Base-by-base conservation (phyloP, 768 basidiomycete species). In the Amyloporia xantha region DNA sequence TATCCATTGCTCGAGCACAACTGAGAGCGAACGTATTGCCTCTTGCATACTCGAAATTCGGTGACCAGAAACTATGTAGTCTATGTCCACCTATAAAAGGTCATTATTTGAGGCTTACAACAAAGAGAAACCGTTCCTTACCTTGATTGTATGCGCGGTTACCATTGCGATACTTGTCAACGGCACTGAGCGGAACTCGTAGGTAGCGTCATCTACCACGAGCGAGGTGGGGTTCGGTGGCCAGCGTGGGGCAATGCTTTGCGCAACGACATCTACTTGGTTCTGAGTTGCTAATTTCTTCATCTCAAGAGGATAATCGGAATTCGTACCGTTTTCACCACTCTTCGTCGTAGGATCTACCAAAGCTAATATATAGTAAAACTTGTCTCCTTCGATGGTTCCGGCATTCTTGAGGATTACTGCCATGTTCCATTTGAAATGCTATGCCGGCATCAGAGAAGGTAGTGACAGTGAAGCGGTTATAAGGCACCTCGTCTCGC, bases 161-260 rank as follows among this genome's bases (percentile, higher is more conserved):
- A 97, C 79, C 44, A 94, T 67, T 13, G 78, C 71, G 39, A 99
- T 82, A 58, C 86, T 90, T 19, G 78, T 79, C 35, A 90, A 60
- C 1, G 86, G 76, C 4, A 96, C 76, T 3, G 70, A 64, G 2
- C 69, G 66, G 11, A 91, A 61, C 49, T 96, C 82, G 60, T 91
- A 95, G 1, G 75, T 75, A 1, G 72, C 71, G 27, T 79, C 69
- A 1, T 78, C 68, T 0, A 76, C 71, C 2, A 69, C 52, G 13
- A 86, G 61, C 1, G 66, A 69, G 17, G 65, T 63, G 1, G 82
- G 71, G 1, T 57, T 60, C 2, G 85, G 78, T 0, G 90, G 91
- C 92, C 92, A 97, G 36, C 62, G 66, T 2, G 96, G 96, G 9
- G 86, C 72, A 13, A 91, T 64, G 4, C 71, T 68, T 52, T 78